Evolutionary conservation across 228 moss, liverwort and hornwort species (phyloP).

Genomic region (Sphagnum magellanicum): DNA sequence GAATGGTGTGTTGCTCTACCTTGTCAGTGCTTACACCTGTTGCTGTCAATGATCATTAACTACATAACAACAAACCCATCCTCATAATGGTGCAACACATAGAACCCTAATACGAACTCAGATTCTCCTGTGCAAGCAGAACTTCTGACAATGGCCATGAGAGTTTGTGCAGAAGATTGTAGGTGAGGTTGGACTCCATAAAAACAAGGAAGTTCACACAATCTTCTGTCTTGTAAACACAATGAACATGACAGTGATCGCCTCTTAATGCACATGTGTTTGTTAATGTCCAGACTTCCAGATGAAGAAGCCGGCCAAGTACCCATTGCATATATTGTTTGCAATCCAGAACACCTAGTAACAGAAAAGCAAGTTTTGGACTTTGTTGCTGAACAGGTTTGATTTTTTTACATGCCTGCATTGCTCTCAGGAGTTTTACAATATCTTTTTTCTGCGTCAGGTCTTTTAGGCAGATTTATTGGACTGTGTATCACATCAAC

Average conservation of each 20-base stretch:
- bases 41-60: neutral
- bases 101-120: too few species aligned
- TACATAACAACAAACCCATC: neutral
- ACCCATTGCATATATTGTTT: conserved; percentile 40
- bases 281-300: conserved; percentile 14
- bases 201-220: neutral
- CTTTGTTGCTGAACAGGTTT: conserved; percentile 31
- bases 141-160: neutral
- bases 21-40: too few species aligned
- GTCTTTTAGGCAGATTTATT: too few species aligned
- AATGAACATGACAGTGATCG: neutral
- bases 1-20: too few species aligned
- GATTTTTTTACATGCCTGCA: neutral
- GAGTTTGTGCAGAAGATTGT: neutral
- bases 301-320: conserved; percentile 31
- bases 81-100: neutral
- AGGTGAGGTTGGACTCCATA: neutral
- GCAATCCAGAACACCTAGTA: conserved; percentile 3
- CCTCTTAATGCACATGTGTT: neutral
- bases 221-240: neutral
- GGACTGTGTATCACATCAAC: too few species aligned
- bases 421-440: too few species aligned
- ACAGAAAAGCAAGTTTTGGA: conserved; percentile 16
- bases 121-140: too few species aligned
- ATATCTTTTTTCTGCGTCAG: too few species aligned